Conservation (phyloP, 441 rosid genomes). For the Euphorbia schlechtendalii region DNA sequence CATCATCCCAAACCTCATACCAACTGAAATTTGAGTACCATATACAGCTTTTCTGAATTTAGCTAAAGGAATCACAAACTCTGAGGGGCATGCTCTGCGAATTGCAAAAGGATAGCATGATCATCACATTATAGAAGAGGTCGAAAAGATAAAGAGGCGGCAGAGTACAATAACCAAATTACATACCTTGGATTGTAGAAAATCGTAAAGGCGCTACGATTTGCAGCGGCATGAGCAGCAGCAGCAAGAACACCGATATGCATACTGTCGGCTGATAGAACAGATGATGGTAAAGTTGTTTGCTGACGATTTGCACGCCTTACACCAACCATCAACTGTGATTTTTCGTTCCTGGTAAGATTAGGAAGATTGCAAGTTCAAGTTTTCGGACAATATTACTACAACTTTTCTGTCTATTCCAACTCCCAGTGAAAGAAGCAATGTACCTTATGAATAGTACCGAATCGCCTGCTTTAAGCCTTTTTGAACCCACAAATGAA, state of each 20-base stretch:
- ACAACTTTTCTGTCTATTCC: neutral
- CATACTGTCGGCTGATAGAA: conserved; percentile 5
- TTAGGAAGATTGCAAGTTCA: neutral
- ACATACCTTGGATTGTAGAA: no score
- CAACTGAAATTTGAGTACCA: no score
- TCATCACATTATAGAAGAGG: no score
- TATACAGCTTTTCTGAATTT: no score
- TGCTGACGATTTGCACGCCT: conserved; percentile 92
- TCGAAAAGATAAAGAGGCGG: conserved; percentile 28
- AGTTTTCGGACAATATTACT: neutral
- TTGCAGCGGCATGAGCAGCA: no score
- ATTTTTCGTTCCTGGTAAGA: conserved; percentile 70
- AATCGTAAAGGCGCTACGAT: no score
- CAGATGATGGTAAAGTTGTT: conserved; percentile 60
- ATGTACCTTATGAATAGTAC: conserved; percentile 83
- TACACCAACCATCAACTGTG: conserved; percentile 93
- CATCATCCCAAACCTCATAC: no score
- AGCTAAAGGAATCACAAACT: conserved; percentile 72
- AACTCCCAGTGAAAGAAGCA: neutral
- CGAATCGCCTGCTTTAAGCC: conserved; percentile 92
- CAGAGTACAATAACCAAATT: no score
- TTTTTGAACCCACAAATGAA: conserved; percentile 85
- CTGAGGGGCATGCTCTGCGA: conserved; percentile 24
- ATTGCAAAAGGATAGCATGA: no score
- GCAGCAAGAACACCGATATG: no score